Evolutionary conservation across 2,329 filamentous ascomycete genomes (phyloP).

Genomic region (Tolypocladium cylindrosporum): DNA sequence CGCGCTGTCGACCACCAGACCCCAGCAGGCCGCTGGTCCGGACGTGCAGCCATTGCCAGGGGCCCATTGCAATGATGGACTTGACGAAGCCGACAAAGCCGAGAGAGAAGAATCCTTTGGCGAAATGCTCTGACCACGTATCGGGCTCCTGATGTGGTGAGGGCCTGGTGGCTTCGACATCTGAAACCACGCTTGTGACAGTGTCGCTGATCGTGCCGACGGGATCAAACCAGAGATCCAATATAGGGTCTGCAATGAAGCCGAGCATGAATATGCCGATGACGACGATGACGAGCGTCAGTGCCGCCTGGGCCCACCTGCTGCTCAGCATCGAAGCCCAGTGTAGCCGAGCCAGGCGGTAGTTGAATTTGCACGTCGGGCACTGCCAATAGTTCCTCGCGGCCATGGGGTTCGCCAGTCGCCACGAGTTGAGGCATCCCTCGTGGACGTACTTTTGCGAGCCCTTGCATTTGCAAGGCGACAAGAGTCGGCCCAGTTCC

Average conservation of each 20-base stretch:
- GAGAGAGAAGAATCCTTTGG: constrained; percentile 83
- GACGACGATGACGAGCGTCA: constrained; percentile 66
- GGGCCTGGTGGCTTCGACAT: constrained; percentile 23
- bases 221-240: constrained; percentile 80
- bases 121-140: constrained; percentile 73
- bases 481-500: constrained; percentile 66
- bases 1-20: constrained; percentile 37
- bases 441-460: constrained; percentile 92
- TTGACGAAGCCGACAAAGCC: constrained; percentile 81
- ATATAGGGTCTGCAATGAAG: constrained; percentile 85
- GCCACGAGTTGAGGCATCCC: constrained; percentile 76
- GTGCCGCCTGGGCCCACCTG: constrained; percentile 51
- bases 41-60: constrained; percentile 70
- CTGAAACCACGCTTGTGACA: constrained; percentile 34
- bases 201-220: constrained; percentile 48
- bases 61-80: constrained; percentile 61
- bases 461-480: constrained; percentile 89
- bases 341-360: constrained; percentile 65
- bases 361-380: constrained; percentile 77
- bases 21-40: constrained; percentile 49
- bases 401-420: constrained; percentile 56
- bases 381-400: constrained; percentile 76
- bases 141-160: constrained; percentile 37
- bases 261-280: constrained; percentile 71
- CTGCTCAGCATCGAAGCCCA: constrained; percentile 65